Percentiles rank a stretch among this genome's conserved stretches.
phyloP scores from a whole-genome alignment of 208 protist species.

The Leishmania mexicana region DNA sequence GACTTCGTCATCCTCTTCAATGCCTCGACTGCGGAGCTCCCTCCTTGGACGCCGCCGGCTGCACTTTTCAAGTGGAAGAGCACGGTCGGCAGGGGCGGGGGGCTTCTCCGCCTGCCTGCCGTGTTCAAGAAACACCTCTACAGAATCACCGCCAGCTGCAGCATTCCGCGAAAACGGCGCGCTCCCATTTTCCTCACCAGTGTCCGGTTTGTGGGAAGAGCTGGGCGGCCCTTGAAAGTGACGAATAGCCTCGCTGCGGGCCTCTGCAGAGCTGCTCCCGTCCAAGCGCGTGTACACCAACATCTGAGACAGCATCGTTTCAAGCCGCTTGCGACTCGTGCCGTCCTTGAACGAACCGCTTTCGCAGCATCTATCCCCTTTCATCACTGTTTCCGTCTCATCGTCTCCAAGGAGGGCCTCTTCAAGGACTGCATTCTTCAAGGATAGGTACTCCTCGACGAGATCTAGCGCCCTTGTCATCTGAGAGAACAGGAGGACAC shows the following conservation, averaged over 20 bases:
- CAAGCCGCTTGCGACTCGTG: too few species aligned
- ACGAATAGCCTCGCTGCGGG: slow-evolving; percentile 61
- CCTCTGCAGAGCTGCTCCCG: slow-evolving; percentile 62
- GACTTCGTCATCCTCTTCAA: not conserved
- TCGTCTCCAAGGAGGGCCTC: not conserved
- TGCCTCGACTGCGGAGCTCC: not conserved
- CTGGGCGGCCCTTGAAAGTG: slow-evolving; percentile 53
- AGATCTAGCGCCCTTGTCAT: slow-evolving; percentile 95
- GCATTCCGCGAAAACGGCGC: not conserved
- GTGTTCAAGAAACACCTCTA: not conserved
- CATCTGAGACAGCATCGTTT: slow-evolving; percentile 1
- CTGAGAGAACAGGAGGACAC: slow-evolving; percentile 96
- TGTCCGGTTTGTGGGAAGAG: not conserved
- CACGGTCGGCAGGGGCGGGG: not conserved
- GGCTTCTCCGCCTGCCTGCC: not conserved
- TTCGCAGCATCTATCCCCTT: not conserved
- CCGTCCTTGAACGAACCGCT: not conserved
- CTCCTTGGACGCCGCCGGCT: not conserved
- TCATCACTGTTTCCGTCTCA: not conserved
- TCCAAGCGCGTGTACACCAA: slow-evolving; percentile 91
- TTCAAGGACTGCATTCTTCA: slow-evolving; percentile 14
- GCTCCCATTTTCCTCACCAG: too few species aligned
- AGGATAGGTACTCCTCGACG: slow-evolving; percentile 89
- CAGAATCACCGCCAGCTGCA: not conserved
- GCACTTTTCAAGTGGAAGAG: not conserved